phyloP scores from a whole-genome alignment of 2,329 filamentous ascomycete species.

The Colletotrichum camelliae region DNA sequence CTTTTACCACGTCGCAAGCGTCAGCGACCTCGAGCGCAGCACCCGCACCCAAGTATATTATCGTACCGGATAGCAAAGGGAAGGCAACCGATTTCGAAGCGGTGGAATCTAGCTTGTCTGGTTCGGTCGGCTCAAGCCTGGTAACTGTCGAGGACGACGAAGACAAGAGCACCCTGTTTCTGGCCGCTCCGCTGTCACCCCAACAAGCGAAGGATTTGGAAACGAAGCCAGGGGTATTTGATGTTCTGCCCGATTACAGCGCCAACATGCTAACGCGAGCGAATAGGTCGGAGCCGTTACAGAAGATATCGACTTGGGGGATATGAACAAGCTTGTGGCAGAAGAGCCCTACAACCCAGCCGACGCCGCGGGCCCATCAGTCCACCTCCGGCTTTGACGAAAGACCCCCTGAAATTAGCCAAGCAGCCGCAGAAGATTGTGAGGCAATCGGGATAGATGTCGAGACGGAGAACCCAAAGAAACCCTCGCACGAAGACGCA shows the following conservation, averaged over 20 bases:
- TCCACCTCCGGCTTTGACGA: neutral
- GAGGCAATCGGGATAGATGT: neutral
- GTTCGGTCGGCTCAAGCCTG: neutral
- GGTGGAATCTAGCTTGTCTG: neutral
- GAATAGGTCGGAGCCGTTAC: neutral
- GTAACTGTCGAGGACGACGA: neutral
- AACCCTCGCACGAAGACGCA: neutral
- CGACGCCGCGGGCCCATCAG: neutral
- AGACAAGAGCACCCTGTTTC: neutral
- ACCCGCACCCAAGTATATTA: neutral
- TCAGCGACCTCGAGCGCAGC: neutral
- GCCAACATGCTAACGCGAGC: neutral
- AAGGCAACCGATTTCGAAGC: neutral
- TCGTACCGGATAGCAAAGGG: neutral
- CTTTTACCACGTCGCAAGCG: neutral
- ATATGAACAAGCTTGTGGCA: neutral
- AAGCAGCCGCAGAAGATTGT: neutral
- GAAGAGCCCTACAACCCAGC: neutral
- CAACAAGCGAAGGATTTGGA: neutral
- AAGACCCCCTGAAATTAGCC: neutral
- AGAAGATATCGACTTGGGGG: neutral
- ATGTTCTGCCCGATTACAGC: neutral
- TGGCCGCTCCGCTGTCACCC: neutral
- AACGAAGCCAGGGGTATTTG: neutral
- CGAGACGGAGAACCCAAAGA: neutral